Conservation (phyloP, 257 asterid species). For the Ocimum tenuiflorum region DNA sequence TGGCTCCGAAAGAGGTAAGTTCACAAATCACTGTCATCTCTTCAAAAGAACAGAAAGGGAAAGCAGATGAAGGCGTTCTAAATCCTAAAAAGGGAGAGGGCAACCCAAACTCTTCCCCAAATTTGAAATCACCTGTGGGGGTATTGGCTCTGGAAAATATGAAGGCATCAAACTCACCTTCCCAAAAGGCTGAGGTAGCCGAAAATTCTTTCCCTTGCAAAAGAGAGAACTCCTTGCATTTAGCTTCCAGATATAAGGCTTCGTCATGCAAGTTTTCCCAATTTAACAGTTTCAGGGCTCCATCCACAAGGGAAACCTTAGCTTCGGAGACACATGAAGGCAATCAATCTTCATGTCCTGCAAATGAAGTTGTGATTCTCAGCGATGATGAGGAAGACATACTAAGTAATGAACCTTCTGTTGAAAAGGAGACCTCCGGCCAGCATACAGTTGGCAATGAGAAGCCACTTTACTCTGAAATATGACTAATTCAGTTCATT, state of each 20-base stretch:
- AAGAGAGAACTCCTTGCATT: constrained; percentile 27
- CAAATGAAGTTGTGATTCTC: constrained; percentile 46
- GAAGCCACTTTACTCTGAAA: constrained; percentile 24
- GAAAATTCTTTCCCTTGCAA: constrained; percentile 22
- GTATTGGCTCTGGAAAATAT: constrained; percentile 43
- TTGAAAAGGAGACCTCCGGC: constrained; percentile 21
- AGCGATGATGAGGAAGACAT: constrained; percentile 66
- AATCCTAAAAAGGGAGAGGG: constrained; percentile 21
- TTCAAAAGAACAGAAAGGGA: constrained; percentile 38
- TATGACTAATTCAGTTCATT: constrained; percentile 18
- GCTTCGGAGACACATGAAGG: constrained; percentile 30
- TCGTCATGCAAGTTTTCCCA: constrained; percentile 22
- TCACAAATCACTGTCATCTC: constrained; percentile 23
- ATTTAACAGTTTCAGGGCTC: constrained; percentile 12
- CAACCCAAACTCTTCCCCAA: constrained; percentile 28
- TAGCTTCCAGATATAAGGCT: constrained; percentile 26
- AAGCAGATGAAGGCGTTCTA: constrained; percentile 25
- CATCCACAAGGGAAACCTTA: constrained; percentile 22
- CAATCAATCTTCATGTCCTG: constrained; percentile 28
- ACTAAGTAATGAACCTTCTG: constrained; percentile 25
- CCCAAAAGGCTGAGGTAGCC: constrained; percentile 33
- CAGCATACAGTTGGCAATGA: constrained; percentile 21
- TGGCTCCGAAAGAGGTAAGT: constrained; percentile 32
- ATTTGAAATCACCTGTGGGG: constrained; percentile 39
- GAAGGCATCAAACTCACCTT: constrained; percentile 26